These are phyloP conservation scores for Corylus americana DNA, from an alignment of 306 rosid species.

Conservation along the genomic window DNA sequence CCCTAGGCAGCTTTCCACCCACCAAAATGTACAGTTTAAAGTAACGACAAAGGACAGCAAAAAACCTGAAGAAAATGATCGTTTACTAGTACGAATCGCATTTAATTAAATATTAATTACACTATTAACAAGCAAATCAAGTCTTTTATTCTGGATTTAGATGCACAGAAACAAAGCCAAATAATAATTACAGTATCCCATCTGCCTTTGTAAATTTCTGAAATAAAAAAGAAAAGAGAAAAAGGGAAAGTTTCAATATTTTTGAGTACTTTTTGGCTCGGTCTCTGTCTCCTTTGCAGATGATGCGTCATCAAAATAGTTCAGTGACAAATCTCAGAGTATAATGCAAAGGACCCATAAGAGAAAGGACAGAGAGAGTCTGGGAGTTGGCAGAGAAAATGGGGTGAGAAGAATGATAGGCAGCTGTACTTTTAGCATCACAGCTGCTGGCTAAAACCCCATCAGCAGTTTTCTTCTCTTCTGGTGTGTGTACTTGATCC, in stretches of 20 bases:
- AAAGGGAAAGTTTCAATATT: not conserved
- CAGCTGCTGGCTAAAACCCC: slow-evolving; percentile 41
- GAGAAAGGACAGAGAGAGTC: slow-evolving; percentile 21
- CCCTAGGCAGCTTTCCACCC: slow-evolving; percentile 16
- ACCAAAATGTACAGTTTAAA: slow-evolving; percentile 19
- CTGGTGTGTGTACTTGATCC: slow-evolving; percentile 36
- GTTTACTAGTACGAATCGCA: slow-evolving; percentile 23
- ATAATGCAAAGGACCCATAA: slow-evolving; percentile 40
- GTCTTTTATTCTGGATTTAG: slow-evolving; percentile 11
- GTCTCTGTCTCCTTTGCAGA: slow-evolving; percentile 39
- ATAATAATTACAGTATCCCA: not conserved
- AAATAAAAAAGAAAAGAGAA: not conserved
- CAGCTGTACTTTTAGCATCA: slow-evolving; percentile 36
- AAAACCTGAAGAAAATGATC: slow-evolving; percentile 36
- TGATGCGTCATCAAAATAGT: slow-evolving; percentile 42
- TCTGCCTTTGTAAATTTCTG: not conserved
- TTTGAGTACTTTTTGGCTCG: slow-evolving; percentile 21
- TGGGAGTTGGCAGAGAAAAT: slow-evolving; percentile 36
- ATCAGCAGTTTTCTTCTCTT: slow-evolving; percentile 35
- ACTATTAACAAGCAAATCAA: not conserved
- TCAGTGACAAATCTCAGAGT: slow-evolving; percentile 42
- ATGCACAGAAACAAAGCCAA: slow-evolving; percentile 25
- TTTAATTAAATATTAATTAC: slow-evolving; percentile 15
- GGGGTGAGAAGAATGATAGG: slow-evolving; percentile 49
- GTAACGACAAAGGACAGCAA: slow-evolving; percentile 42